Evolutionary conservation across 176 grass and related monocot genomes (phyloP).

Genomic region (Oryza glaberrima): DNA sequence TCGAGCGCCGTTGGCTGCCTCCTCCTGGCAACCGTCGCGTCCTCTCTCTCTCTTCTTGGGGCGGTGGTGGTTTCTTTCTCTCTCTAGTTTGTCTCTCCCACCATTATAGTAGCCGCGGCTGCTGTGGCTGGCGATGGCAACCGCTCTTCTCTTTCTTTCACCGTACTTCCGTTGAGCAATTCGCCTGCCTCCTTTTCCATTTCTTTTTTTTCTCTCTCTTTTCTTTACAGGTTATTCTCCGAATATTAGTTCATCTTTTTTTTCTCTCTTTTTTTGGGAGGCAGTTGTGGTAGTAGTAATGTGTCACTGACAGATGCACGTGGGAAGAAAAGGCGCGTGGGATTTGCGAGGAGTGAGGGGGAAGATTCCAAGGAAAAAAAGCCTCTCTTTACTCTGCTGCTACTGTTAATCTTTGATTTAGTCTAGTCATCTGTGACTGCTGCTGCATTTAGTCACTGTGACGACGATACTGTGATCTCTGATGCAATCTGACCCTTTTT

Average conservation of each 20-base stretch:
- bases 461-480: neutral
- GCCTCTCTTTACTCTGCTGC: neutral
- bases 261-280: neutral
- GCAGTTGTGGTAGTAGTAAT: neutral
- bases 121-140: neutral
- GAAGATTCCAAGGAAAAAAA: slow-evolving; percentile 31
- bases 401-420: neutral
- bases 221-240: neutral
- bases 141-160: neutral
- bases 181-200: neutral
- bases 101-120: neutral
- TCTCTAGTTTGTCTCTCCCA: neutral
- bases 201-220: too few relatives aligned
- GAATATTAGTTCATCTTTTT: neutral
- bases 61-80: neutral
- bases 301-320: slow-evolving; percentile 29
- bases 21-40: slow-evolving; percentile 39
- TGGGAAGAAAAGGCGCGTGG: slow-evolving; percentile 34
- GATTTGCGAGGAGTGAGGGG: neutral
- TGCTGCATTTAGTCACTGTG: neutral
- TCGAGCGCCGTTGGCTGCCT: slow-evolving; percentile 25
- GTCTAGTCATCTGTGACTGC: neutral
- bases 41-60: neutral
- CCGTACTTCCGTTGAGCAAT: slow-evolving; percentile 36
- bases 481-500: too few relatives aligned